Evolutionary conservation across 768 basidiomycete species (phyloP).

Genomic region (Tephrocybe sp.): DNA sequence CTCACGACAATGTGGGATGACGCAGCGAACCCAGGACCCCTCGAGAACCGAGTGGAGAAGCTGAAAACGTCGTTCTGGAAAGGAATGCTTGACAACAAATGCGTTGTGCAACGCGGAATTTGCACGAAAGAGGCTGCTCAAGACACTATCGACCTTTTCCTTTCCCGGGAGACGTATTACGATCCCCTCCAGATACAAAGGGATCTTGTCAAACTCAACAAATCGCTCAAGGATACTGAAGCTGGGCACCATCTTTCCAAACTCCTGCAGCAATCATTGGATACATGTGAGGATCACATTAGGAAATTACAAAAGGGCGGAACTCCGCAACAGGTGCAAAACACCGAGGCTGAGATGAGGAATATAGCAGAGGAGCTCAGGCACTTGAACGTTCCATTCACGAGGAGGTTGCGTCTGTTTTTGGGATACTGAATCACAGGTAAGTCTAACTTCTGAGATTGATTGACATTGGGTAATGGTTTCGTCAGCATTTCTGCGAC

Average conservation of each 20-base stretch:
- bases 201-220: constrained; percentile 11
- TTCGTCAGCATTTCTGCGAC: no score
- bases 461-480: no score
- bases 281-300: background rate
- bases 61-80: constrained; percentile 17
- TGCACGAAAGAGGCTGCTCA: background rate
- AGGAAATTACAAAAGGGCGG: no score
- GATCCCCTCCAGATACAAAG: background rate
- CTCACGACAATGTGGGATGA: constrained; percentile 38
- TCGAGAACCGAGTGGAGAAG: constrained; percentile 17
- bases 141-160: background rate
- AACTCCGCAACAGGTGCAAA: no score
- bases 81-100: constrained; percentile 10
- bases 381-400: no score
- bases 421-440: no score
- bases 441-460: no score
- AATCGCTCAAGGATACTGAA: constrained; percentile 4
- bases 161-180: background rate
- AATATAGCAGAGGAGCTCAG: no score
- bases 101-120: constrained; percentile 9
- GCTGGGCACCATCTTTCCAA: constrained; percentile 13
- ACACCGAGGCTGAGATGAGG: no score
- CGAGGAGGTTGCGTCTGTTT: no score
- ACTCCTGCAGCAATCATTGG: constrained; percentile 14
- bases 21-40: constrained; percentile 6